Evolutionary conservation across 495 filamentous ascomycete genomes (phyloP).

Genomic region (Amphirosellinia nigrospora): DNA sequence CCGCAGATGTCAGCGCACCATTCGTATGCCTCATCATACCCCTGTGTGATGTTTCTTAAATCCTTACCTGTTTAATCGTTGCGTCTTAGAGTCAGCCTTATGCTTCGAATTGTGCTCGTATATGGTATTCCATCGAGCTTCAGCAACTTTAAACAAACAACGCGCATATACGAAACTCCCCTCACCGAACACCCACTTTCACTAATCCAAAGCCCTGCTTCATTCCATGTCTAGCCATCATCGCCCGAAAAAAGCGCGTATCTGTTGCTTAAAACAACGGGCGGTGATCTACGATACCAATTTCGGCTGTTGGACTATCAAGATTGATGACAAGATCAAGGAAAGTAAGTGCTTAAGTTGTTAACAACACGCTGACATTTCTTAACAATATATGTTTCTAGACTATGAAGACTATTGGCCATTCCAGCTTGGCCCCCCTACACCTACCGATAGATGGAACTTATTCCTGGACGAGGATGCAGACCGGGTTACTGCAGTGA

Average conservation of each 20-base stretch:
- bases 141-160: background rate
- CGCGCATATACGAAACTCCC: background rate
- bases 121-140: background rate
- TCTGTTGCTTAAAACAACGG: conserved; percentile 6
- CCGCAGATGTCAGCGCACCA: background rate
- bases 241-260: background rate
- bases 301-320: background rate
- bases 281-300: background rate
- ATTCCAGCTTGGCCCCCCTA: conserved; percentile 13
- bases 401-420: conserved; percentile 10
- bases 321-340: background rate
- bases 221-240: background rate
- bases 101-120: background rate
- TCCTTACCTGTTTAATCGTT: background rate
- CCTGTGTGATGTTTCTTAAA: background rate
- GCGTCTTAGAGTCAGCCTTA: background rate
- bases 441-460: background rate
- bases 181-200: background rate
- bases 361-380: background rate
- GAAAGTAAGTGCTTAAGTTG: background rate
- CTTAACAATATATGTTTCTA: background rate
- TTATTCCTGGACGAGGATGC: conserved; percentile 5
- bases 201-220: no score
- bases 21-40: background rate
- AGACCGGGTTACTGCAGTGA: background rate